phyloP scores from a whole-genome alignment of 1,139 yeast species.

The Scheffersomyces parashehatae region DNA sequence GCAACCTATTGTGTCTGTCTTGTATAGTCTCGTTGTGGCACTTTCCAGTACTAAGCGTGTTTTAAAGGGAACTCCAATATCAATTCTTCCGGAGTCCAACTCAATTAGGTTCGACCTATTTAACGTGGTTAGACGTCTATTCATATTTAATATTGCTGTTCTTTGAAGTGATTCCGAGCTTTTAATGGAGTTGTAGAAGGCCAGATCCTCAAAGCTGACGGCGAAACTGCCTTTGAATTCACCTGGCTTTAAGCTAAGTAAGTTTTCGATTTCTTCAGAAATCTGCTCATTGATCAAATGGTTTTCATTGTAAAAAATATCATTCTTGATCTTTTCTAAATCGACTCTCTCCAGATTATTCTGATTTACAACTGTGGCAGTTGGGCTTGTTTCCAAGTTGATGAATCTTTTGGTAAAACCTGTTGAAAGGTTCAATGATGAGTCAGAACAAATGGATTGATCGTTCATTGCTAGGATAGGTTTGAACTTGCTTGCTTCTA shows the following conservation, averaged over 20 bases:
- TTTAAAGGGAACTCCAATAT: constrained; percentile 39
- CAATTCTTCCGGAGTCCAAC: constrained; percentile 33
- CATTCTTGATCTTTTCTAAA: constrained; percentile 31
- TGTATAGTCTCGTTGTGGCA: constrained; percentile 19
- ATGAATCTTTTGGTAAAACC: constrained; percentile 38
- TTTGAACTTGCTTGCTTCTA: constrained; percentile 29
- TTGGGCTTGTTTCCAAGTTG: neutral
- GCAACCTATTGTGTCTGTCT: constrained; percentile 73
- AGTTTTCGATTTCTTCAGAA: constrained; percentile 16
- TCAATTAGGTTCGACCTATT: constrained; percentile 30
- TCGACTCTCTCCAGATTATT: constrained; percentile 19
- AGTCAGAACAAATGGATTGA: constrained; percentile 33
- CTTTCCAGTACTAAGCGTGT: constrained; percentile 17
- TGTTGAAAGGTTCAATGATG: constrained; percentile 34
- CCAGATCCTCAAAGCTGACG: constrained; percentile 42
- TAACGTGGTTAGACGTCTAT: constrained; percentile 35
- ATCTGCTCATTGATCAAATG: constrained; percentile 13
- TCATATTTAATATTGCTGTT: constrained; percentile 35
- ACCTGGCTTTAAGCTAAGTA: constrained; percentile 36
- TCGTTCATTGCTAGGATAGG: constrained; percentile 39
- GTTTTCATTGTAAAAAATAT: constrained; percentile 18
- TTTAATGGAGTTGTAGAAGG: constrained; percentile 41
- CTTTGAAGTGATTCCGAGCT: constrained; percentile 32
- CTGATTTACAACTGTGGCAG: constrained; percentile 1
- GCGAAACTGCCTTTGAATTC: constrained; percentile 46